Conservation (phyloP, 345 rosid species). For the Heritiera fomes region DNA sequence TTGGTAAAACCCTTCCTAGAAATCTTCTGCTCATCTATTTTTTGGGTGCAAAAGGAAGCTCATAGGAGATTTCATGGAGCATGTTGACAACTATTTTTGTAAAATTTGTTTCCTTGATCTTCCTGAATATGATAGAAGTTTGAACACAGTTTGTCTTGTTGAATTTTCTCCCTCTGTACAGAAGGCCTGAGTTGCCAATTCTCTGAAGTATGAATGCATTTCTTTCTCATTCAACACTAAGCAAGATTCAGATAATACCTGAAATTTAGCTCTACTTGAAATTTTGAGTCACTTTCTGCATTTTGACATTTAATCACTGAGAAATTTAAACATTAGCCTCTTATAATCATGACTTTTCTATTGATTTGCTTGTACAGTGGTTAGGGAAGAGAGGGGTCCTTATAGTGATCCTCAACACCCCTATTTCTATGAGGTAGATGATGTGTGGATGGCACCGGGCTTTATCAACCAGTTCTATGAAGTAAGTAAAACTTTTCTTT, state of each 20-base stretch:
- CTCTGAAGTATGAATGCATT: background rate
- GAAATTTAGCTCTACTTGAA: background rate
- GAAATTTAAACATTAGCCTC: background rate
- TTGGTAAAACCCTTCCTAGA: too few relatives aligned
- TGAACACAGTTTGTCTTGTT: background rate
- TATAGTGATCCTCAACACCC: slow-evolving; percentile 92
- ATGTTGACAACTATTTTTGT: background rate
- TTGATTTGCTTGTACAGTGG: slow-evolving; percentile 52
- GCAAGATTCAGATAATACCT: slow-evolving; percentile 1
- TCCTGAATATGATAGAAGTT: background rate
- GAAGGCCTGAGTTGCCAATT: background rate
- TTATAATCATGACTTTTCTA: background rate
- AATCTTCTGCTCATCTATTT: background rate
- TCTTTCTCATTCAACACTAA: background rate
- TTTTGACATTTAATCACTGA: background rate
- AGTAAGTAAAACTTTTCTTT: slow-evolving; percentile 39
- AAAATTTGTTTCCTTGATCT: background rate
- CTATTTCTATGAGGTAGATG: slow-evolving; percentile 87
- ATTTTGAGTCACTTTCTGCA: background rate
- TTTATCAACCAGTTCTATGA: slow-evolving; percentile 89
- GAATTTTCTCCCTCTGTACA: background rate
- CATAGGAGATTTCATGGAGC: background rate
- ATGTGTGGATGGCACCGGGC: slow-evolving; percentile 99
- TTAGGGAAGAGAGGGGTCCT: slow-evolving; percentile 91
- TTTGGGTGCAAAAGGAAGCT: background rate